Evolutionary conservation across 2,329 filamentous ascomycete species (phyloP).

Genomic region (Clonostachys rosea): DNA sequence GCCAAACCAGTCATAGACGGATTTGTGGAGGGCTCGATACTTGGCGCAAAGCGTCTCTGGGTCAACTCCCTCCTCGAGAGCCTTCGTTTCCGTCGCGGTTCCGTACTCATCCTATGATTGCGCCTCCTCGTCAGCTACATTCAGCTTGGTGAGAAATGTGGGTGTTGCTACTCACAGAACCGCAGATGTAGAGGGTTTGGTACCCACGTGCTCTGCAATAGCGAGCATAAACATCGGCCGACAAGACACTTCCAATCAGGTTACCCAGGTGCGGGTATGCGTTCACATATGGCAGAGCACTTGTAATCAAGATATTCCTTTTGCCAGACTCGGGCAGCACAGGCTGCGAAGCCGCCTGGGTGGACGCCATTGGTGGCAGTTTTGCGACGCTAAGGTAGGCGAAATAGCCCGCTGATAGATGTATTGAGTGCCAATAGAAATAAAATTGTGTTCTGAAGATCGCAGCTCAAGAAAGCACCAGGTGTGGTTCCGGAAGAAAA

Average conservation of each 20-base stretch:
- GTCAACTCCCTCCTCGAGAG: conserved; percentile 79
- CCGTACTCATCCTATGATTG: conserved; percentile 75
- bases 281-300: conserved; percentile 78
- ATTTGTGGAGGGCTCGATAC: conserved; percentile 85
- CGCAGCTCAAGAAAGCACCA: too few relatives aligned
- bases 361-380: too few relatives aligned
- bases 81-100: conserved; percentile 93
- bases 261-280: conserved; percentile 83
- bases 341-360: conserved; percentile 11
- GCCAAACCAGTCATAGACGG: conserved; percentile 94
- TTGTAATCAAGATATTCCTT: conserved; percentile 86
- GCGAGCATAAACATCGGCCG: conserved; percentile 79
- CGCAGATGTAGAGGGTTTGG: conserved; percentile 81
- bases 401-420: too few relatives aligned
- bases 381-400: too few relatives aligned
- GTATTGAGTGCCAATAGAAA: too few relatives aligned
- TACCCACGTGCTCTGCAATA: conserved; percentile 77
- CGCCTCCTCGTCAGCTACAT: background rate
- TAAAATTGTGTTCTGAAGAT: too few relatives aligned
- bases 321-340: conserved; percentile 68
- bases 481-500: too few relatives aligned
- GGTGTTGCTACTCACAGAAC: conserved; percentile 29
- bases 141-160: background rate
- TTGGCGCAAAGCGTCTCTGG: conserved; percentile 86
- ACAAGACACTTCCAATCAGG: conserved; percentile 81